Evolutionary conservation across 495 filamentous ascomycete species (phyloP), one percentile per base, ranked within the genome.

Genomic region (Aspergillus affinis): DNA sequence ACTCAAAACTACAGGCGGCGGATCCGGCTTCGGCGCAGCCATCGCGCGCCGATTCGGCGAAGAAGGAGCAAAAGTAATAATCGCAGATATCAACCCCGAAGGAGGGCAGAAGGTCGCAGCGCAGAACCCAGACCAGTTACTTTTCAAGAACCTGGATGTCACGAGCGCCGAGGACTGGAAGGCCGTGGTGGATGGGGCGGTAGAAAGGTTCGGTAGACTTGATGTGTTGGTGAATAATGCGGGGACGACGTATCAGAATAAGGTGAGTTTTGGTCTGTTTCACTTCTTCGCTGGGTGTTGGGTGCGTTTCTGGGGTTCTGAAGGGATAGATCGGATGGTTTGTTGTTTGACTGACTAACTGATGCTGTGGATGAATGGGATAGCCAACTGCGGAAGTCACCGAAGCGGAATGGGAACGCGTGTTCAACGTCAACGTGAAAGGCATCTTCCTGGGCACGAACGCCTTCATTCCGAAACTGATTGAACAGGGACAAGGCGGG

Each of bases 151-250:
- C 54, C 76, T 73, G 45, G 78, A 87, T 60, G 82, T 86, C 10
- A 80, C 84, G 13, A 75, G 75, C 6, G 68, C 69, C 9, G 65
- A 62, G 8, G 80, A 83, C 48, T 87, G 84, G 84, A 74, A 74
- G 58, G 55, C 52, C 0, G 65, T 82, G 9, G 67, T 86, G 9
- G 69, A 81, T 21, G 56, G 70, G 26, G 78, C 84, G 0, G 61
- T 85, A 10, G 69, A 66, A 12, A 72, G 72, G 29, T 85, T 76
- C 50, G 84, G 84, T 7, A 64, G 75, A 23, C 58, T 88, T 27
- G 84, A 88, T 62, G 76, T 86, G 5, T 61, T 86, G 49, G 80
- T 88, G 32, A 88, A 91, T 69, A 90, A 91, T 72, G 88, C 88
- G 5, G 88, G 88, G 1, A 86, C 86, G 32, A 81, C 81, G 6